Evolutionary conservation across 164 flowering plant species (phyloP).

Genomic region (Cinnamomum micranthum): DNA sequence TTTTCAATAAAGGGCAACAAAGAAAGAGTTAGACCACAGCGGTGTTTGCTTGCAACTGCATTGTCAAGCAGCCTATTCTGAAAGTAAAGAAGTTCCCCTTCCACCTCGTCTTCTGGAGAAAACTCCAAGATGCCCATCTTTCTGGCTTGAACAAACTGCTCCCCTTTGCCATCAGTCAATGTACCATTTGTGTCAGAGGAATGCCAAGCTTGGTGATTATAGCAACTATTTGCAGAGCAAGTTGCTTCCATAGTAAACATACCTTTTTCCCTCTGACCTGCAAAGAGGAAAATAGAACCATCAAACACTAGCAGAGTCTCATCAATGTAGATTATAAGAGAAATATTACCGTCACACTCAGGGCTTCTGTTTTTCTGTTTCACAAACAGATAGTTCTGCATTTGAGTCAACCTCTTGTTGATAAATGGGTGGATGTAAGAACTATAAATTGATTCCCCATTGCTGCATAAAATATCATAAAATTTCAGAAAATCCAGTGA

Average conservation of each 20-base stretch:
- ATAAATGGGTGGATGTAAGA: conserved; percentile 52
- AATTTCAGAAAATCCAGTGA: conserved; percentile 1
- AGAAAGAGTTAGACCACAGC: conserved; percentile 42
- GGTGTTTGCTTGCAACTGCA: conserved; percentile 49
- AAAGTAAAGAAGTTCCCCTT: conserved; percentile 75
- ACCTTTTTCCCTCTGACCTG: conserved; percentile 37
- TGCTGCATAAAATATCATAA: conserved; percentile 31
- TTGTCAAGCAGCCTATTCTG: conserved; percentile 59
- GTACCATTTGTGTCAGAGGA: conserved; percentile 14
- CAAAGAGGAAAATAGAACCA: conserved; percentile 5
- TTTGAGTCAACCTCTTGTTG: conserved; percentile 34
- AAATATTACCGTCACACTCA: conserved; percentile 31
- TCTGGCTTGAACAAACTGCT: conserved; percentile 46
- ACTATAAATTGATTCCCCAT: conserved; percentile 17
- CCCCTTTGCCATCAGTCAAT: conserved; percentile 25
- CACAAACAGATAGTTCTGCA: conserved; percentile 21
- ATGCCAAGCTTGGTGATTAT: conserved; percentile 22
- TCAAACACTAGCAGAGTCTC: conserved; percentile 6
- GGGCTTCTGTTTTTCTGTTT: conserved; percentile 12
- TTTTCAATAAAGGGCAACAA: conserved; percentile 6
- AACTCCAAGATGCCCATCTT: conserved; percentile 43
- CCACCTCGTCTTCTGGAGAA: conserved; percentile 84
- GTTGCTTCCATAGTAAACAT: conserved; percentile 24
- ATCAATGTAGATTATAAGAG: background rate
- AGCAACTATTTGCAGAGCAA: conserved; percentile 25